phyloP scores from a whole-genome alignment of 306 rosid species.

The Cucurbita maxima region DNA sequence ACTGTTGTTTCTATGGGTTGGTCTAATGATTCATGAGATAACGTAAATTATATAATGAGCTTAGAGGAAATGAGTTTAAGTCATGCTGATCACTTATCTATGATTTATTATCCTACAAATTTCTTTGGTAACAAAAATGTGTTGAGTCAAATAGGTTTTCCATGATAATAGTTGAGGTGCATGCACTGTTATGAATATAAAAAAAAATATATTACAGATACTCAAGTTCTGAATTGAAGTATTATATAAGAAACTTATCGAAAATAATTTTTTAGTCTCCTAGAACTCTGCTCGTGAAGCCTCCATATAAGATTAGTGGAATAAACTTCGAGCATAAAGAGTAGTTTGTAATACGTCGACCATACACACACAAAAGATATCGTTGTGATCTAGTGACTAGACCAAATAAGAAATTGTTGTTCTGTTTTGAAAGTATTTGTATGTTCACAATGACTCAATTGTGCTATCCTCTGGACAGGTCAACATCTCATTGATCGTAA shows the following conservation, averaged over 20 bases:
- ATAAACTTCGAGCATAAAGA: not conserved
- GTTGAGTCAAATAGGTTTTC: not conserved
- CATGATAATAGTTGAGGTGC: not conserved
- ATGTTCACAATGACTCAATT: not conserved
- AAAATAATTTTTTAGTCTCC: not conserved
- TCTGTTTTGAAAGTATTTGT: not conserved
- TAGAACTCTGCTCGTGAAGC: not conserved
- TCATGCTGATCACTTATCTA: not conserved
- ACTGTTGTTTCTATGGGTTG: too few relatives aligned
- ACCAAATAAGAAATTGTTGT: not conserved
- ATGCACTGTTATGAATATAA: too few relatives aligned
- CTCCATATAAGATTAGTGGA: not conserved
- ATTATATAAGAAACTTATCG: not conserved
- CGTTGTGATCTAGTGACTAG: not conserved
- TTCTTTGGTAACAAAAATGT: not conserved
- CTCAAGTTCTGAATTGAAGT: not conserved
- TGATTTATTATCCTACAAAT: not conserved
- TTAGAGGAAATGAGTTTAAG: too few relatives aligned
- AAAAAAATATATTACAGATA: not conserved
- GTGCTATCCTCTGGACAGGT: constrained; percentile 34
- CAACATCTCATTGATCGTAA: constrained; percentile 78
- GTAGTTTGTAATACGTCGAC: not conserved
- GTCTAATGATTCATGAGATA: too few relatives aligned
- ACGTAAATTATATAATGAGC: too few relatives aligned
- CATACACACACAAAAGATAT: not conserved